These are phyloP conservation scores for Macrolepiota fuliginosa DNA, from an alignment of 768 basidiomycete species.

Conservation along the genomic window DNA sequence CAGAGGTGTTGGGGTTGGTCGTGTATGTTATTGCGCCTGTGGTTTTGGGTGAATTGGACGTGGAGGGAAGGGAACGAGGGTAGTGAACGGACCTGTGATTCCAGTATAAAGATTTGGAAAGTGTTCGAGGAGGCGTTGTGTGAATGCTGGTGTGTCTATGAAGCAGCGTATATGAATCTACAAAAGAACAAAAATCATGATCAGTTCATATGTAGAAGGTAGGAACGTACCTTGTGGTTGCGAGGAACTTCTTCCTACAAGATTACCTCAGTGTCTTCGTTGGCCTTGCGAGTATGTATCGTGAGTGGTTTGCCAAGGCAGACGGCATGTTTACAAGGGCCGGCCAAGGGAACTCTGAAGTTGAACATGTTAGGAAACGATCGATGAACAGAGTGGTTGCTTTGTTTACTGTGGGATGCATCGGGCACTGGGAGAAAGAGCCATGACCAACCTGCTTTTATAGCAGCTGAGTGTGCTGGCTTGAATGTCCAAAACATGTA, in stretches of 20 bases:
- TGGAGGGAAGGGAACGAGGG: neutral
- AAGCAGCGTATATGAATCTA: slow-evolving; percentile 89
- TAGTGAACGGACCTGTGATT: slow-evolving; percentile 54
- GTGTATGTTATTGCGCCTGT: slow-evolving; percentile 79
- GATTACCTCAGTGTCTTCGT: slow-evolving; percentile 77
- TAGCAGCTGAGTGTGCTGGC: no score
- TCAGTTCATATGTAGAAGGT: neutral
- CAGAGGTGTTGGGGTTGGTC: slow-evolving; percentile 69
- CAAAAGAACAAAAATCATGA: neutral
- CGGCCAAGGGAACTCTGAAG: no score
- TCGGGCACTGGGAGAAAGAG: neutral
- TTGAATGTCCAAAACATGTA: no score
- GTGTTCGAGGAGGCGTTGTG: slow-evolving; percentile 63
- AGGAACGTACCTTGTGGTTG: slow-evolving; percentile 52
- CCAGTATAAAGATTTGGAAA: slow-evolving; percentile 85
- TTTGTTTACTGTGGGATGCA: neutral
- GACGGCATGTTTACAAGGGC: slow-evolving; percentile 64
- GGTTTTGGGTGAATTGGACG: neutral
- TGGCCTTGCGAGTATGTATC: slow-evolving; percentile 85
- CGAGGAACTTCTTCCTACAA: slow-evolving; percentile 73
- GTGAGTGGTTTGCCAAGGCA: slow-evolving; percentile 73
- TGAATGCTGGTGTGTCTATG: slow-evolving; percentile 78
- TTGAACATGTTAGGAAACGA: no score
- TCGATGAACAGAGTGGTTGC: no score
- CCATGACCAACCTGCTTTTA: neutral